A percentile compares a stretch with the other conserved stretches of the same genome.
Evolutionary conservation across 441 rosid genomes (phyloP).

Genomic region (Melastoma candidum): DNA sequence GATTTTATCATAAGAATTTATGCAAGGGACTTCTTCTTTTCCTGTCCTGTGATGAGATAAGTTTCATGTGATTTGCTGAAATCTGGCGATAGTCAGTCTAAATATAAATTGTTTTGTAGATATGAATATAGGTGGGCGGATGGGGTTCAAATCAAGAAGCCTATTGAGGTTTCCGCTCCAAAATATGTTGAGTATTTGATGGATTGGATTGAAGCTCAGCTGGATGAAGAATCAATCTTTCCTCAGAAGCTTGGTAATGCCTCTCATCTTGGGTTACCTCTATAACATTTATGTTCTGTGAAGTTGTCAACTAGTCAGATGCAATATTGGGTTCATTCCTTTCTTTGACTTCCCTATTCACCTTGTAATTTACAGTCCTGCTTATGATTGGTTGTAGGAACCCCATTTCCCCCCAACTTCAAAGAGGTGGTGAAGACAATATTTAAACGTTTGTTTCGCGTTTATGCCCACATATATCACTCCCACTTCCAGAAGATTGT

Average conservation of each 20-base stretch:
- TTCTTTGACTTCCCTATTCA: conserved; percentile 1
- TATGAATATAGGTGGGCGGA: conserved; percentile 99
- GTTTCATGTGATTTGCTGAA: too few species aligned
- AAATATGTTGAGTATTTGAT: conserved; percentile 93
- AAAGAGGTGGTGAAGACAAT: conserved; percentile 95
- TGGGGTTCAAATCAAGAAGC: conserved; percentile 96
- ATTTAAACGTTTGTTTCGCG: conserved; percentile 89
- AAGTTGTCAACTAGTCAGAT: background rate
- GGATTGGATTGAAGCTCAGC: conserved; percentile 98
- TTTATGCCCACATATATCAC: conserved; percentile 90
- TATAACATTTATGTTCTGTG: background rate
- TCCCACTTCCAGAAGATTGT: conserved; percentile 98
- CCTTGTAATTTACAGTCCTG: background rate
- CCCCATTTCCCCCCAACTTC: conserved; percentile 91
- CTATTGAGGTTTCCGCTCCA: conserved; percentile 96
- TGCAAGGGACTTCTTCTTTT: too few species aligned
- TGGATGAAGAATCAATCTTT: conserved; percentile 89
- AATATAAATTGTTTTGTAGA: conserved; percentile 29
- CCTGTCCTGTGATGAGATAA: too few species aligned
- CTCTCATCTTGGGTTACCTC: conserved; percentile 7
- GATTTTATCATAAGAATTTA: too few species aligned
- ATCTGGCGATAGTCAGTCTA: too few species aligned
- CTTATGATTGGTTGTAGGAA: conserved; percentile 30
- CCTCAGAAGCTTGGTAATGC: conserved; percentile 91
- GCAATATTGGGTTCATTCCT: background rate